These are phyloP conservation scores for Trichosporon coremiiforme DNA, from an alignment of 1,284 basidiomycete species.

Conservation along the genomic window DNA sequence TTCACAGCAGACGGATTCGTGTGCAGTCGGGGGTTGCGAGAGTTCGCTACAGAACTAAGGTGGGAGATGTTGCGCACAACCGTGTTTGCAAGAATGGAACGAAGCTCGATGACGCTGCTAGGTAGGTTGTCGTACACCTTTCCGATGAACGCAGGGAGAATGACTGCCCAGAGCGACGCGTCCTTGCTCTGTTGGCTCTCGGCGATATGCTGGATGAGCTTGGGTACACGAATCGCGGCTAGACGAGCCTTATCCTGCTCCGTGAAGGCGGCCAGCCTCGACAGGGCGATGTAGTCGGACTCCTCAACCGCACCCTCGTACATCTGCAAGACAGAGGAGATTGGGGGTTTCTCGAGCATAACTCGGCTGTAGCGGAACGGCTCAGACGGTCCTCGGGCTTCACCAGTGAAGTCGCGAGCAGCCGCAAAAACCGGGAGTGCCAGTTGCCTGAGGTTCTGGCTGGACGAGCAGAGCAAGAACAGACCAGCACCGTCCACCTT, in stretches of 20 bases:
- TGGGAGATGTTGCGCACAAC: conserved; percentile 56
- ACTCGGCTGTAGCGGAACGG: conserved; percentile 50
- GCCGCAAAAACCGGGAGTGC: conserved; percentile 41
- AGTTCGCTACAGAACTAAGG: conserved; percentile 48
- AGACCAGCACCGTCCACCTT: conserved; percentile 72
- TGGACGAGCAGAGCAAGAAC: conserved; percentile 74
- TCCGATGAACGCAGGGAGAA: conserved; percentile 55
- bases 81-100: conserved; percentile 50
- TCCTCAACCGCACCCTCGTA: conserved; percentile 42
- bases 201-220: conserved; percentile 48
- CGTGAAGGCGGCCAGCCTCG: conserved; percentile 24
- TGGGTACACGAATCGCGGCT: conserved; percentile 38
- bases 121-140: conserved; percentile 53
- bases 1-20: conserved; percentile 28
- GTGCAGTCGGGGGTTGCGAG: background rate
- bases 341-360: conserved; percentile 35
- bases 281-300: conserved; percentile 49
- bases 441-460: conserved; percentile 41
- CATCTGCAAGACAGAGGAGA: conserved; percentile 40
- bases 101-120: conserved; percentile 51
- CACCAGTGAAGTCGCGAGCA: conserved; percentile 46
- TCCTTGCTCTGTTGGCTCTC: conserved; percentile 57
- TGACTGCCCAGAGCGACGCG: conserved; percentile 54
- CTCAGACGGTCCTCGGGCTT: conserved; percentile 44
- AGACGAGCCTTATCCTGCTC: conserved; percentile 43